Base-by-base conservation (phyloP, 1,139 yeast species). In the Waltiozyma sp. region DNA sequence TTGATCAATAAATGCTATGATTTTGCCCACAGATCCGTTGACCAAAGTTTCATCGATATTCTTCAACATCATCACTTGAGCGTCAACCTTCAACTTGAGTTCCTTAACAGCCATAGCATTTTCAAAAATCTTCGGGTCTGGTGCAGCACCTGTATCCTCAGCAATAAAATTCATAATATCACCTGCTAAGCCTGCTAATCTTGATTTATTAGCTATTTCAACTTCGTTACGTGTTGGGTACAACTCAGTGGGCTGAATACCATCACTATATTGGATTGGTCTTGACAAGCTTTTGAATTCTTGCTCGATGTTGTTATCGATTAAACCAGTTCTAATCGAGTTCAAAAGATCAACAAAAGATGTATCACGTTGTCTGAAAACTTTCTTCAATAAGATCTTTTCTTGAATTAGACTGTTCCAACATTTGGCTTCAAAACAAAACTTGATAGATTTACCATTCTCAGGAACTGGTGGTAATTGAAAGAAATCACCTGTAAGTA, bases 11-110 rank as follows among this genome's bases (percentile, higher is more conserved):
- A 48, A 47, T 28, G 62, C 60, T 8, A 65, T 46, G 1, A 91
- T 88, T 44, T 71, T 80, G 0, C 99, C 99, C 41, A 91, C 66
- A 0, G 96, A 77, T 0, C 99, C 98, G 61, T 91, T 91, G 19
- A 93, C 97, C 38, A 91, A 67, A 1, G 82, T 75, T 39, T 81
- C 91, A 54, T 88, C 96, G 45, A 80, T 72, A 58, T 91, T 93
- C 59, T 89, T 91, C 49, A 91, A 70, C 72, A 93, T 80, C 96
- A 91, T 89, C 0, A 91, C 98, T 61, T 91, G 98, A 0, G 96
- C 94, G 43, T 85, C 86, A 43, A 73, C 76, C 55, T 88, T 89
- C 53, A 91, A 66, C 1, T 66, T 68, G 15, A 91, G 61, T n/a
- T 60, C 59, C 40, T 69, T 67, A 6, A 82, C 84, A 7, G 93